phyloP scores from a whole-genome alignment of 306 rosid species.

The Rubus idaeus region DNA sequence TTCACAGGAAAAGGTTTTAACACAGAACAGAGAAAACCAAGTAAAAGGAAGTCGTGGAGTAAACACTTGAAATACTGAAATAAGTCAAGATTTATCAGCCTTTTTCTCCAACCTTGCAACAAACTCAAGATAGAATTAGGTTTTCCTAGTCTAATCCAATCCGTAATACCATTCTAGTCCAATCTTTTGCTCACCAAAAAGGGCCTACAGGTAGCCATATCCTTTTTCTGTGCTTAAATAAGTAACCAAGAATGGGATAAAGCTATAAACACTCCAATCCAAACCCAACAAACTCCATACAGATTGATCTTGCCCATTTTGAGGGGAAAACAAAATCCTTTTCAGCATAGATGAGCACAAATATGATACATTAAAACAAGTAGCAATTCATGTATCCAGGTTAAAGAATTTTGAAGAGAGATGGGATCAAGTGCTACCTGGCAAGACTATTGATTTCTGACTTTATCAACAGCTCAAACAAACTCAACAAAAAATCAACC shows the following conservation, averaged over 20 bases:
- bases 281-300: too few relatives aligned
- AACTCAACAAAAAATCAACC: slow-evolving; percentile 57
- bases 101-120: background rate
- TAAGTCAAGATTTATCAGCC: background rate
- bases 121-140: background rate
- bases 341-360: background rate
- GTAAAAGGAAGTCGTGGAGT: background rate
- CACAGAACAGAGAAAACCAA: background rate
- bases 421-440: background rate
- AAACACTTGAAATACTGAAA: background rate
- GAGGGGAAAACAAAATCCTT: background rate
- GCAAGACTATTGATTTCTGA: slow-evolving; percentile 38
- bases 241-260: background rate
- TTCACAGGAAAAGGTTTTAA: background rate
- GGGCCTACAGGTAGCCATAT: background rate
- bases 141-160: too few relatives aligned
- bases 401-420: background rate
- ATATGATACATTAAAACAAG: background rate
- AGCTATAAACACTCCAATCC: background rate
- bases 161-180: background rate
- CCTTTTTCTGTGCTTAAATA: too few relatives aligned
- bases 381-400: background rate
- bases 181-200: background rate
- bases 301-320: too few relatives aligned
- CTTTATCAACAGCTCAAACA: slow-evolving; percentile 46